A percentile compares a stretch with the other conserved stretches of the same genome.
phyloP scores from a whole-genome alignment of 2,329 filamentous ascomycete species.

The Bimuria novae-zelandiae region DNA sequence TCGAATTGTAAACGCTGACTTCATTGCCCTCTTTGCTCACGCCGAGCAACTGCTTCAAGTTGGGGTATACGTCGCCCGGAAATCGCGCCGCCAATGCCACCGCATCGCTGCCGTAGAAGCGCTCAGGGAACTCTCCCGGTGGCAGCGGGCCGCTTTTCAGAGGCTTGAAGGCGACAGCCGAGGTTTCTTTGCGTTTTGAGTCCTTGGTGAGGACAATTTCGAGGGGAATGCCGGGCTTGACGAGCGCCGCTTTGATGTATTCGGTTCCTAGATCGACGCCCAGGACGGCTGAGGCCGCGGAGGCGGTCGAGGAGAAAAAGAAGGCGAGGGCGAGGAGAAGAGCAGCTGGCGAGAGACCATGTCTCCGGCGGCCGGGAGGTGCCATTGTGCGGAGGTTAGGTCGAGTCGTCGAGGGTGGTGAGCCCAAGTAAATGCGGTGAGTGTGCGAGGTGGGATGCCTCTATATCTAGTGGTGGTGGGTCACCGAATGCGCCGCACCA shows the following conservation, averaged over 20 bases:
- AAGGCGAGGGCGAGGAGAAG: slow-evolving; percentile 58
- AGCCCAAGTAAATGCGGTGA: slow-evolving; percentile 9
- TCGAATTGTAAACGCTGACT: slow-evolving; percentile 70
- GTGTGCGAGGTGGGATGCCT: slow-evolving; percentile 29
- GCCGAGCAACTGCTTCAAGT: slow-evolving; percentile 89
- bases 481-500: slow-evolving; percentile 12
- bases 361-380: slow-evolving; percentile 52
- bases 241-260: slow-evolving; percentile 93
- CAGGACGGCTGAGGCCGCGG: slow-evolving; percentile 75
- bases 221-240: slow-evolving; percentile 95
- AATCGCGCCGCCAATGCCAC: slow-evolving; percentile 85
- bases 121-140: slow-evolving; percentile 72
- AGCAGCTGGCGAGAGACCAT: slow-evolving; percentile 47
- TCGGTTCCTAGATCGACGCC: slow-evolving; percentile 95
- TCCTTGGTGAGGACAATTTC: slow-evolving; percentile 98
- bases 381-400: slow-evolving; percentile 47
- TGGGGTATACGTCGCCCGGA: slow-evolving; percentile 91
- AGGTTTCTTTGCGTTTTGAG: slow-evolving; percentile 91
- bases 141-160: slow-evolving; percentile 65
- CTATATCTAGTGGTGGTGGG: slow-evolving; percentile 21
- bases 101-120: slow-evolving; percentile 90
- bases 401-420: neutral
- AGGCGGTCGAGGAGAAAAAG: slow-evolving; percentile 61
- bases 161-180: slow-evolving; percentile 92
- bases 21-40: slow-evolving; percentile 62